Base-by-base conservation (phyloP, 2,329 filamentous ascomycete species). In the Pseudopyricularia cyperi region DNA sequence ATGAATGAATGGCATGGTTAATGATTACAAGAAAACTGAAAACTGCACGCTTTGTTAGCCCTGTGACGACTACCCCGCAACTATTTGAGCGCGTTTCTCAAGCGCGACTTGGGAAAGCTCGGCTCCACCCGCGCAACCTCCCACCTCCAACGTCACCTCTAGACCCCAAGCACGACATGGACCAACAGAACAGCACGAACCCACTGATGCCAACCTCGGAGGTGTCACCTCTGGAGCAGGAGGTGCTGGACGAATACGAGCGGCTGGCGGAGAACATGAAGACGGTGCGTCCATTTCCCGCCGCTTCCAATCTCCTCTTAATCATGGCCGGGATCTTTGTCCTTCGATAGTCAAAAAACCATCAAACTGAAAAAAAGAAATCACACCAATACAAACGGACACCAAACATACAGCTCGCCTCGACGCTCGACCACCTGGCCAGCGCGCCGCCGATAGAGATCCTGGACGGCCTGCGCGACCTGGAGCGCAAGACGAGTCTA, bases 181-280 rank as follows among this genome's bases (percentile, higher is more conserved):
- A 61, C 46, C 56, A 56, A 17, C 42, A 52, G 19, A 46, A 52
- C 48, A 56, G 33, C 54, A 55, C 56, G 22, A 54, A 48, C 48
- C 37, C 52, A n/a, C 59, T 70, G 8, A 62, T 71, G 39, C 66
- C 70, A 3, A 68, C 70, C 32, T 74, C 75, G 22, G 80, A 83
- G 60, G 73, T 95, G 55, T 77, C 83, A 1, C 85, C 89, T 4
- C 77, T 95, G 7, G 90, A 98, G 71, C 90, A 95, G 66, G 89
- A 97, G 64, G 85, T 98, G 1, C 74, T 98, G 1, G 89, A 97
- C 56, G 93, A 98, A 68, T 98, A 98, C 63, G 82, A 91, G 59
- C 77, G 85, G 14, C 71, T 98, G 32, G 80, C 91, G 0, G 84
- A 85, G 59, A 98, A 97, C 64, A 84, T 98, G 76, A 95, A 94